A percentile compares a stretch with the other conserved stretches of the same genome.
Conservation (phyloP, 768 basidiomycete species). For the Mycena capillaripes region DNA sequence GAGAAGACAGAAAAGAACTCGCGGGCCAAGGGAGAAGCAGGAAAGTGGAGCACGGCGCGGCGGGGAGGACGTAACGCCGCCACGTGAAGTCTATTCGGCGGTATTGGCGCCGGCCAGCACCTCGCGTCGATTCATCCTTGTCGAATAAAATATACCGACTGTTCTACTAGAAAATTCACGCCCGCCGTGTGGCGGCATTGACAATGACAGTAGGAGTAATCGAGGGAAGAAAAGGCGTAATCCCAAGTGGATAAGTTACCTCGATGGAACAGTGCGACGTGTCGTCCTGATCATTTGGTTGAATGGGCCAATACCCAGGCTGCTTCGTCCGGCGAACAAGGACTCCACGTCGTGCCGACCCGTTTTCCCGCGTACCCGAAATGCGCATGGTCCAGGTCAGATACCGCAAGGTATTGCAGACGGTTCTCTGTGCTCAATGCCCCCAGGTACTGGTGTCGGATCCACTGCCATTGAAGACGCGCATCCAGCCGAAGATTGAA, state of each 20-base stretch:
- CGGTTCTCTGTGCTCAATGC: background rate
- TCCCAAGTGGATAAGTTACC: background rate
- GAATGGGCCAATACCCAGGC: constrained; percentile 13
- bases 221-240: background rate
- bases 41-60: constrained; percentile 6
- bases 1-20: constrained; percentile 9
- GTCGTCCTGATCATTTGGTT: background rate
- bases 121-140: background rate
- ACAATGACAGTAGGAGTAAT: constrained; percentile 10
- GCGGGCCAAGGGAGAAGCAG: constrained; percentile 28
- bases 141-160: constrained; percentile 21
- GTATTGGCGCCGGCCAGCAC: constrained; percentile 9
- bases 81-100: constrained; percentile 25
- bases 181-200: constrained; percentile 20
- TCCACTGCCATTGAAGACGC: background rate
- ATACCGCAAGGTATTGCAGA: constrained; percentile 5
- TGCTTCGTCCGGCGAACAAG: background rate
- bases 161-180: constrained; percentile 19
- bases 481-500: background rate
- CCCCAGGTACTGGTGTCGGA: background rate
- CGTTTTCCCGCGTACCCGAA: background rate
- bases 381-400: background rate
- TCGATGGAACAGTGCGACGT: too few relatives aligned
- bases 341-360: background rate
- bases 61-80: constrained; percentile 27